Base-by-base conservation (phyloP, 371 early-diverging fungal genomes). In the Parasitella parasitica region DNA sequence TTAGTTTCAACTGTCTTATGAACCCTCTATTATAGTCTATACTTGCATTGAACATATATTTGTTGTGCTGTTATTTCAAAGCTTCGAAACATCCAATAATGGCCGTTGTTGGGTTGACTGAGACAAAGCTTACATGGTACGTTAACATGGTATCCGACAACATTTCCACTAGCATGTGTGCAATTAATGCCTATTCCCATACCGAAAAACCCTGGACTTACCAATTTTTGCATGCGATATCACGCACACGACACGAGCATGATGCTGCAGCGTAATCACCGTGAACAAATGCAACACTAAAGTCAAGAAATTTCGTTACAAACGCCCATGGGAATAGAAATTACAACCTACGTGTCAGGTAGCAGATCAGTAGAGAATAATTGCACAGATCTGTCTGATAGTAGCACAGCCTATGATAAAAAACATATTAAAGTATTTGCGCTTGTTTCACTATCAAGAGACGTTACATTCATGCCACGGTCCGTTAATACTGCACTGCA, bases 81-180 rank as follows among this genome's bases (percentile, higher is more conserved):
- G 13, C 66, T 75, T 26, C 78, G 69, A 63, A 78, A 78, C 78
- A 78, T 78, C 78, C 78, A 78, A 52, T 67, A 75, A 54, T 78
- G 78, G 0, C 78, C 73, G 63, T 71, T 78, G 32, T 73, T 71
- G 0, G 73, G 67, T 50, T 75, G 71, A 34, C 66, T 48, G 9
- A 75, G 54, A 30, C 78, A 78, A 15, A 54, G 32, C 60, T 75
- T 78, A 39, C 78, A 78, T 13, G 78, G 78, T 8, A 78, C 70
- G 37, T 73, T 78, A 8, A 78, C 73, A 61, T 78, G 76, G 32
- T 78, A 78, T 12, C 78, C 78, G 22, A 78, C 71, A 5, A 73
- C 63, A 36, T 75, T 78, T 15, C 78, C 78, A 62, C 78, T 78
- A 54, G 35, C 34, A 18, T 52, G 5, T 41, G 27, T 37, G n/a